Evolutionary conservation across 2,329 filamentous ascomycete genomes (phyloP).

Genomic region (Trichoderma simmonsii): DNA sequence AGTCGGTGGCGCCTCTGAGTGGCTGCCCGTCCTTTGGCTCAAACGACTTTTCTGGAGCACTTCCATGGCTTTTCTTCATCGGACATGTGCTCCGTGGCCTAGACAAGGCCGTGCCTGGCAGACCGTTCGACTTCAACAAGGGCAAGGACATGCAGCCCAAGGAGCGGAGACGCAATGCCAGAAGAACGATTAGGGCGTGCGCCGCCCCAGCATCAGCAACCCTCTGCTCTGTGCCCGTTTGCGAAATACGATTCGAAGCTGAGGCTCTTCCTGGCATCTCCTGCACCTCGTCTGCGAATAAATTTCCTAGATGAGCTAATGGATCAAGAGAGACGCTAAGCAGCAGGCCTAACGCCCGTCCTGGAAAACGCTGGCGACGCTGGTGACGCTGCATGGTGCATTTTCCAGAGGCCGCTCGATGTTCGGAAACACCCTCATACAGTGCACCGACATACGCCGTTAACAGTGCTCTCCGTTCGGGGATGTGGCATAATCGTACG

Average conservation of each 20-base stretch:
- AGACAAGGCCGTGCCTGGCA: slow-evolving; percentile 11
- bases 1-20: background rate
- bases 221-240: background rate
- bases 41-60: slow-evolving; percentile 9
- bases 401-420: background rate
- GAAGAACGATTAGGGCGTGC: background rate
- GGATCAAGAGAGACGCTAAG: background rate
- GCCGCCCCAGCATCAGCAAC: background rate
- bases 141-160: slow-evolving; percentile 13
- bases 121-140: background rate
- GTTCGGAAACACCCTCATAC: background rate
- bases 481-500: background rate
- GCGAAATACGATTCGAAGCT: background rate
- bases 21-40: slow-evolving; percentile 5
- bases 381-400: background rate
- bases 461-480: background rate
- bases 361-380: background rate
- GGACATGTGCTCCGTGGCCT: slow-evolving; percentile 2
- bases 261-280: background rate
- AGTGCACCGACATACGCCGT: background rate
- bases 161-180: slow-evolving; percentile 14
- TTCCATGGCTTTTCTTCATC: slow-evolving; percentile 12
- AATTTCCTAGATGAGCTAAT: background rate
- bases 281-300: background rate
- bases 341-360: background rate